Conservation (phyloP, 805 yeast species). For the Ogataea henricii region DNA sequence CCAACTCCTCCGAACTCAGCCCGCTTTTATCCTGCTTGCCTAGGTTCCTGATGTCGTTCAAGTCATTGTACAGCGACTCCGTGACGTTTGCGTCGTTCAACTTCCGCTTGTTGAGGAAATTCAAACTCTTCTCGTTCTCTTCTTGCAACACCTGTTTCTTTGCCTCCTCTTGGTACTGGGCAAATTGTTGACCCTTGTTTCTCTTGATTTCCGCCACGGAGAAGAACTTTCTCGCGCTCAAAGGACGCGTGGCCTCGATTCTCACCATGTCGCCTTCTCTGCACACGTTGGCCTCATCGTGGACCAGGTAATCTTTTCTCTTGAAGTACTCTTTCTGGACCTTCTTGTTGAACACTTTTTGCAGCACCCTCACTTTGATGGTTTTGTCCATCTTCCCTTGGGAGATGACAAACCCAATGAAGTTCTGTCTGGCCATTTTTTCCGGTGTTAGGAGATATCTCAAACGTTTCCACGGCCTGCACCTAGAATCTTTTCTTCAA, state of each 20-base stretch:
- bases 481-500: no score
- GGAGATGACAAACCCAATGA: slow-evolving; percentile 89
- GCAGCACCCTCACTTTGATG: slow-evolving; percentile 86
- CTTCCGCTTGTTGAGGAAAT: slow-evolving; percentile 54
- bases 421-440: slow-evolving; percentile 83
- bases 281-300: slow-evolving; percentile 89
- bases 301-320: slow-evolving; percentile 85
- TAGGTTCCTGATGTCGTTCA: slow-evolving; percentile 20
- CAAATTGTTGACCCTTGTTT: slow-evolving; percentile 91
- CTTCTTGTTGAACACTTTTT: slow-evolving; percentile 66
- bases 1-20: slow-evolving; percentile 34
- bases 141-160: slow-evolving; percentile 65
- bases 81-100: slow-evolving; percentile 24
- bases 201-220: slow-evolving; percentile 90
- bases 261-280: slow-evolving; percentile 95
- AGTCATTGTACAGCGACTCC: slow-evolving; percentile 36
- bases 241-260: slow-evolving; percentile 84
- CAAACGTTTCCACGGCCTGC: no score
- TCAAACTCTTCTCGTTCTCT: slow-evolving; percentile 56
- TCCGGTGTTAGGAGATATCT: slow-evolving; percentile 17
- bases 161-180: slow-evolving; percentile 73
- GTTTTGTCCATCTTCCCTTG: slow-evolving; percentile 97
- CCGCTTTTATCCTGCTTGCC: slow-evolving; percentile 17
- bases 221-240: slow-evolving; percentile 79
- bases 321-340: slow-evolving; percentile 75